Conservation (phyloP, 768 basidiomycete genomes). For the Leccinum uliginosum region DNA sequence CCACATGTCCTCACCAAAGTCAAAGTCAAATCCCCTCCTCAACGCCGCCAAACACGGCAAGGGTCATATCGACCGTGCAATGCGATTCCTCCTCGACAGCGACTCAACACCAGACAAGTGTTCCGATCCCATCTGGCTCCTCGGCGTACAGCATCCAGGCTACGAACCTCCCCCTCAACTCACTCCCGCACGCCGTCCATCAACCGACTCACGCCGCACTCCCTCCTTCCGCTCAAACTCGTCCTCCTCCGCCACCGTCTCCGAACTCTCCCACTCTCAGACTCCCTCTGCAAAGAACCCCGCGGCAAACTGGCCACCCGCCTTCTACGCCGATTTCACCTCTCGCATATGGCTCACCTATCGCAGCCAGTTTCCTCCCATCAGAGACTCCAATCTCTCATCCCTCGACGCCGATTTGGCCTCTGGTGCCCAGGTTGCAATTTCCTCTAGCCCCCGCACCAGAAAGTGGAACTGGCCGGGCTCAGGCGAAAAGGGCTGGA, state of each 20-base stretch:
- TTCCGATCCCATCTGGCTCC: conserved; percentile 80
- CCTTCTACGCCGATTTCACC: conserved; percentile 86
- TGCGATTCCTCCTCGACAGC: conserved; percentile 86
- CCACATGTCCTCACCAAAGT: conserved; percentile 38
- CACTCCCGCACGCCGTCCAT: conserved; percentile 35
- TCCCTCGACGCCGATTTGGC: conserved; percentile 37
- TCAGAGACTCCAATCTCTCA: conserved; percentile 56
- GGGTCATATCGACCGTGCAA: conserved; percentile 75
- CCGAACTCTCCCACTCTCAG: conserved; percentile 37
- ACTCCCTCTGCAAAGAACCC: conserved; percentile 29
- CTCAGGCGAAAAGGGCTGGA: conserved; percentile 72
- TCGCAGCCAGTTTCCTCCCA: conserved; percentile 80
- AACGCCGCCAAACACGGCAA: conserved; percentile 71
- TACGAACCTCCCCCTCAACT: conserved; percentile 45
- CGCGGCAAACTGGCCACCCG: conserved; percentile 62
- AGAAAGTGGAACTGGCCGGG: conserved; percentile 62
- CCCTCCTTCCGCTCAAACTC: conserved; percentile 44
- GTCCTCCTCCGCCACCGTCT: conserved; percentile 35
- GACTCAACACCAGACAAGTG: conserved; percentile 85
- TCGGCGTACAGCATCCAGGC: conserved; percentile 79
- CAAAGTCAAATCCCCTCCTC: conserved; percentile 50
- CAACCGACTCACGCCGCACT: conserved; percentile 37
- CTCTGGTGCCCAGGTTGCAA: conserved; percentile 30
- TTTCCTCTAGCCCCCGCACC: conserved; percentile 39
- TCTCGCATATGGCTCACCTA: conserved; percentile 91